These are phyloP conservation scores for Trichosporon coremiiforme DNA, from an alignment of 1,284 basidiomycete species.

Conservation along the genomic window DNA sequence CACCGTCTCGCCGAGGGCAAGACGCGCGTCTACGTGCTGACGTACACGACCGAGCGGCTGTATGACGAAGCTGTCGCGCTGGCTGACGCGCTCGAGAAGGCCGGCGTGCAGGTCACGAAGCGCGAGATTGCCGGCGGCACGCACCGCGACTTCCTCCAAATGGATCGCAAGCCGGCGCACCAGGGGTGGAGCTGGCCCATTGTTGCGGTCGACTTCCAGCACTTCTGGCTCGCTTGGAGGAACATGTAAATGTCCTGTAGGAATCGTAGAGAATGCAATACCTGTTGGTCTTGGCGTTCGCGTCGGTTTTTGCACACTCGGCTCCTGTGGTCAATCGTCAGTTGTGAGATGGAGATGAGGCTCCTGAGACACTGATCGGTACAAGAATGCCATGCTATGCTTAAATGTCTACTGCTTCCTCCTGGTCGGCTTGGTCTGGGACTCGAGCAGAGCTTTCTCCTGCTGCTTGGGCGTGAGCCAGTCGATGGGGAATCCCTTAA, in stretches of 20 bases:
- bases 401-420: slow-evolving; percentile 22
- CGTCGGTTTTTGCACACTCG: no score
- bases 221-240: slow-evolving; percentile 6
- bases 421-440: slow-evolving; percentile 24
- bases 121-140: slow-evolving; percentile 2
- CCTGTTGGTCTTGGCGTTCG: not conserved
- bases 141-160: slow-evolving; percentile 6
- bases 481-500: slow-evolving; percentile 75
- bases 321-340: no score
- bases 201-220: slow-evolving; percentile 5
- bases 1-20: slow-evolving; percentile 23
- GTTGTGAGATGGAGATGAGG: no score
- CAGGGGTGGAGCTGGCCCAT: slow-evolving; percentile 13
- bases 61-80: slow-evolving; percentile 23
- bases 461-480: slow-evolving; percentile 61
- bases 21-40: slow-evolving; percentile 22
- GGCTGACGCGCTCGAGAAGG: slow-evolving; percentile 12
- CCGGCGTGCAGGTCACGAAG: slow-evolving; percentile 20
- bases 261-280: not conserved
- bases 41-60: slow-evolving; percentile 23
- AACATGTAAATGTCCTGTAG: not conserved
- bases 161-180: not conserved
- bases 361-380: not conserved
- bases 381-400: slow-evolving; percentile 19
- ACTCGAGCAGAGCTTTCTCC: not conserved